Evolutionary conservation across 345 rosid genomes (phyloP).

Genomic region (Linum tenue): DNA sequence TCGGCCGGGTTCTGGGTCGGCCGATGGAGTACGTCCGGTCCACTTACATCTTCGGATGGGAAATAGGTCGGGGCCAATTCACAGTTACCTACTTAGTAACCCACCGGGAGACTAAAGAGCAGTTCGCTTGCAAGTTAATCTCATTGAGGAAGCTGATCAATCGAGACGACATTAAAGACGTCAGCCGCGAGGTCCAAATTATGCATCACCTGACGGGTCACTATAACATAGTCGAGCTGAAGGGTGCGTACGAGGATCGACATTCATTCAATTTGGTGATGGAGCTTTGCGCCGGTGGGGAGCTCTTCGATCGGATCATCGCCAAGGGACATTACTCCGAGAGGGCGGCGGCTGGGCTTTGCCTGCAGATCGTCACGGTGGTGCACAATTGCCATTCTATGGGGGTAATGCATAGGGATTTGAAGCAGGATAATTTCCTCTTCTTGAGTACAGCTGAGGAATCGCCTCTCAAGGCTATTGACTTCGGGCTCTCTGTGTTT

Average conservation of each 20-base stretch:
- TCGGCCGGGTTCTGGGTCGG: slow-evolving; percentile 81
- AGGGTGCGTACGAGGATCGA: slow-evolving; percentile 80
- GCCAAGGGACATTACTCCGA: slow-evolving; percentile 90
- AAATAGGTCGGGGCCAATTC: slow-evolving; percentile 94
- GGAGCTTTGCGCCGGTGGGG: slow-evolving; percentile 96
- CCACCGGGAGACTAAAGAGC: slow-evolving; percentile 58
- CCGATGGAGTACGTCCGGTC: slow-evolving; percentile 70
- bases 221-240: slow-evolving; percentile 89
- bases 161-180: slow-evolving; percentile 77
- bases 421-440: slow-evolving; percentile 57
- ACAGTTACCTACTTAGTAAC: slow-evolving; percentile 79
- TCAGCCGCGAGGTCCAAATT: slow-evolving; percentile 97
- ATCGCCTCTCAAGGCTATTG: slow-evolving; percentile 92
- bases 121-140: slow-evolving; percentile 87
- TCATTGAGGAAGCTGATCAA: slow-evolving; percentile 70
- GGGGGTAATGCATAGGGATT: slow-evolving; percentile 61
- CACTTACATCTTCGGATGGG: slow-evolving; percentile 62
- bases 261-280: slow-evolving; percentile 72
- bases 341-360: slow-evolving; percentile 75
- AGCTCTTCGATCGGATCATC: slow-evolving; percentile 87
- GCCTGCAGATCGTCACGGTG: slow-evolving; percentile 82
- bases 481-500: slow-evolving; percentile 53
- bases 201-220: slow-evolving; percentile 96
- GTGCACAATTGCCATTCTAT: slow-evolving; percentile 86
- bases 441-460: slow-evolving; percentile 52